Percentiles rank a stretch among this genome's conserved stretches.
Conservation (phyloP, 2,329 filamentous ascomycete species). For the Penicillium oxalicum region DNA sequence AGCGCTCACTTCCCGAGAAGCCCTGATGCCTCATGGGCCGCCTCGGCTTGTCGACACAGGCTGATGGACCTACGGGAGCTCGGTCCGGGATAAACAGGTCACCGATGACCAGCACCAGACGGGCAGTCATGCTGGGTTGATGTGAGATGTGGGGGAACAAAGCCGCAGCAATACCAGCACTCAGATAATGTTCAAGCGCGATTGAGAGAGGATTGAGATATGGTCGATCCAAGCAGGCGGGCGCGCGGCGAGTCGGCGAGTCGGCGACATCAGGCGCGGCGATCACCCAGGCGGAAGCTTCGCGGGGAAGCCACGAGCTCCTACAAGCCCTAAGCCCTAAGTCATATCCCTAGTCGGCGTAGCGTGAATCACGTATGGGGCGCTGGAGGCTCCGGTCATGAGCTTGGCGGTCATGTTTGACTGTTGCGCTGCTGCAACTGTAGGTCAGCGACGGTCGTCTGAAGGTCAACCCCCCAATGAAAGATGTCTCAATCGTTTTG, state of each 20-base stretch:
- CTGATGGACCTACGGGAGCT: slow-evolving; percentile 56
- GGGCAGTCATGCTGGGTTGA: slow-evolving; percentile 60
- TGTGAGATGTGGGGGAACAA: slow-evolving; percentile 2
- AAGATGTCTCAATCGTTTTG: too few species aligned
- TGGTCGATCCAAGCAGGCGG: background rate
- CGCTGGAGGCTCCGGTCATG: background rate
- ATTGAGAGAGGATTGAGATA: background rate
- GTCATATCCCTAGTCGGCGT: background rate
- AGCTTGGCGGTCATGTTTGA: too few species aligned
- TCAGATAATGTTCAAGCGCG: slow-evolving; percentile 27
- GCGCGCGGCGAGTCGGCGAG: background rate
- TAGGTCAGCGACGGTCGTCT: too few species aligned
- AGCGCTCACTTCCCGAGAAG: slow-evolving; percentile 11
- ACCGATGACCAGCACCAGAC: slow-evolving; percentile 84
- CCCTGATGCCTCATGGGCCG: slow-evolving; percentile 5
- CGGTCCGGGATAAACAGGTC: slow-evolving; percentile 92
- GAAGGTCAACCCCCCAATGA: too few species aligned
- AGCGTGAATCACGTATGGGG: slow-evolving; percentile 2
- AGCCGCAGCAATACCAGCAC: background rate
- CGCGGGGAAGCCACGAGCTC: slow-evolving; percentile 17
- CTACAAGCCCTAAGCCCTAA: slow-evolving; percentile 15
- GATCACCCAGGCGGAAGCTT: slow-evolving; percentile 10
- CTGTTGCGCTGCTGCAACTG: too few species aligned
- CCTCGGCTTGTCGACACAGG: slow-evolving; percentile 2
- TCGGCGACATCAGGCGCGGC: slow-evolving; percentile 4